phyloP scores from a whole-genome alignment of 495 filamentous ascomycete genomes.

The Penicillium cosmopolitanum region DNA sequence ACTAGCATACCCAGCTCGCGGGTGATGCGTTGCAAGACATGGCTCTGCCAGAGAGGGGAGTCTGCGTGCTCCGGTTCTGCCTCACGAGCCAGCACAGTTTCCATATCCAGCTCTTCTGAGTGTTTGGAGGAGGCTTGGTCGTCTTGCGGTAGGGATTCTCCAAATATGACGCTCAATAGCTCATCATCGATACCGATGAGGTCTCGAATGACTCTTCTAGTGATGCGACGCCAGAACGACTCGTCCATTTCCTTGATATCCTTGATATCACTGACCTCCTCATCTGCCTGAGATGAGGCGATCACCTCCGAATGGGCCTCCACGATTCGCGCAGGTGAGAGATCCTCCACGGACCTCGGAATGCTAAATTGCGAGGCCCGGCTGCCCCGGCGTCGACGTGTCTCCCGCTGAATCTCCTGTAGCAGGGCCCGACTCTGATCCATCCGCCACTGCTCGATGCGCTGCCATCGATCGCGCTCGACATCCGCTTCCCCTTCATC shows the following conservation, averaged over 20 bases:
- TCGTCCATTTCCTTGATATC: constrained; percentile 43
- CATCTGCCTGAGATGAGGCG: constrained; percentile 25
- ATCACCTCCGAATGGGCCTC: constrained; percentile 24
- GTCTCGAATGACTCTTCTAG: constrained; percentile 82
- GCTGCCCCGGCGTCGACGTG: constrained; percentile 59
- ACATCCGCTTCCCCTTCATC: constrained; percentile 60
- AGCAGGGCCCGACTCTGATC: constrained; percentile 86
- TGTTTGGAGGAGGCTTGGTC: neutral
- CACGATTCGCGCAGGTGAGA: constrained; percentile 23
- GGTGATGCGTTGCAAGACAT: constrained; percentile 80
- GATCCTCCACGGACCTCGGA: constrained; percentile 24
- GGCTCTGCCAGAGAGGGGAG: constrained; percentile 70
- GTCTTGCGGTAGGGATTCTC: constrained; percentile 68
- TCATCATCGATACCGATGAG: constrained; percentile 90
- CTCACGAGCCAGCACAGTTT: constrained; percentile 39
- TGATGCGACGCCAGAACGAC: constrained; percentile 79
- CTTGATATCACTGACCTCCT: constrained; percentile 14
- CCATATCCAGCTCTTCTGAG: constrained; percentile 28
- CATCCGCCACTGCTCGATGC: constrained; percentile 89
- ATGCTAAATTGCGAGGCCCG: constrained; percentile 38
- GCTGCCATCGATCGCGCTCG: constrained; percentile 67
- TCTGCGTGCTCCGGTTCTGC: constrained; percentile 40
- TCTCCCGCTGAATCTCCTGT: constrained; percentile 87
- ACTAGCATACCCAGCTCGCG: constrained; percentile 84
- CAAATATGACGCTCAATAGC: constrained; percentile 82